Base-by-base conservation (phyloP, 306 rosid genomes). In the Trifolium fragiferum region DNA sequence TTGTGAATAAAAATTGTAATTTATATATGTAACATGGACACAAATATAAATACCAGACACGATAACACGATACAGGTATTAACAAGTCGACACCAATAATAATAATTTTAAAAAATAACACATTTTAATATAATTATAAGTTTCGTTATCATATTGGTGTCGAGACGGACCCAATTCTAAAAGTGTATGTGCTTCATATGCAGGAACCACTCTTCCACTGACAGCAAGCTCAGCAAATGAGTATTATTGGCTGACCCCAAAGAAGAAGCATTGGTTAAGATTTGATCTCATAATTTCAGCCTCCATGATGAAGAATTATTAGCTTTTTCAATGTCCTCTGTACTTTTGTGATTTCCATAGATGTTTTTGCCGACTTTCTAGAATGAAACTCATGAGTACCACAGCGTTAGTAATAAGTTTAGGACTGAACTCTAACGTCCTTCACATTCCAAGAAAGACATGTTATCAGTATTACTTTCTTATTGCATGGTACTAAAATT, bases 391-490 rank as follows among this genome's bases (percentile, higher is more conserved):
- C 63, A 73, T 77, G 67, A 83, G 63, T 61, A 70, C 19, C 74
- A 68, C 47, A 32, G 15, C 70, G 19, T 5, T 54, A 53, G 46
- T 65, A 59, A 67, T 70, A 25, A 25, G 78, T 76, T 70, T 71
- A 51, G 68, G 55, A 75, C 75, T 75, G 70, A 78, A 64, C 81
- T 72, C 70, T 60, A 41, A 13, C 18, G 73, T 55, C 72, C 80
- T 75, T 76, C 85, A 71, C 64, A 75, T 83, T 78, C 87, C 89
- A 81, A 86, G 81, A 82, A 84, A 78, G 80, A 81, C 84, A 83
- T 46, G 53, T 84, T 76, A 76, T 85, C 43, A 66, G n/a, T 70
- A 74, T 38, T 80, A 10, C 69, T 80, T 74, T 71, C 76, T 76
- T 71, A 60, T 65, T 80, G 77, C 82, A 77, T 70, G 73, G 61